These are phyloP conservation scores for Dryadomyces sulphureus DNA, from an alignment of 2,329 filamentous ascomycete species.

Conservation along the genomic window DNA sequence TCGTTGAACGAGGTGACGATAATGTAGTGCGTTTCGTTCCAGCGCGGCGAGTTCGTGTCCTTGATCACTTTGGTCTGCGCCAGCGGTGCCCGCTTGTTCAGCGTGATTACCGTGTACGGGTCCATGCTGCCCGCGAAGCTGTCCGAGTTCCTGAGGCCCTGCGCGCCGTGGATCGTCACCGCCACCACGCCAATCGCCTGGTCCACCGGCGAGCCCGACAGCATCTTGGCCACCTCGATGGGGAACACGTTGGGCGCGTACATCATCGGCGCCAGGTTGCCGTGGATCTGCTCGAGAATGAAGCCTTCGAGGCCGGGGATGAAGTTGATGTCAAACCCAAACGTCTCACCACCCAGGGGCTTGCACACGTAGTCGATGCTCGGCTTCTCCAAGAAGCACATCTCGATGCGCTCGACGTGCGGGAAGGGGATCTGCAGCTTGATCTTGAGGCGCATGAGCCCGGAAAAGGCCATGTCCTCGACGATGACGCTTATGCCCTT, in stretches of 20 bases:
- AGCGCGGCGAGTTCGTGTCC: constrained; percentile 74
- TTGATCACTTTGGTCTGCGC: constrained; percentile 79
- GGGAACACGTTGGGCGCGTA: constrained; percentile 96
- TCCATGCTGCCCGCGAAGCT: constrained; percentile 86
- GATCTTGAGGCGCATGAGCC: constrained; percentile 91
- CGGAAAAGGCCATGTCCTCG: constrained; percentile 92
- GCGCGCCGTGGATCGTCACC: constrained; percentile 77
- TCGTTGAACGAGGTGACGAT: constrained; percentile 88
- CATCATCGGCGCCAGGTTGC: constrained; percentile 91
- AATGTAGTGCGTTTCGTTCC: constrained; percentile 95
- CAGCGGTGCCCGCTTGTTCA: constrained; percentile 70
- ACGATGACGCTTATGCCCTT: constrained; percentile 96
- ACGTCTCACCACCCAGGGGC: constrained; percentile 82
- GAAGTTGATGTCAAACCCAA: constrained; percentile 98
- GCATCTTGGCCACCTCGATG: constrained; percentile 96
- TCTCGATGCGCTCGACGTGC: constrained; percentile 85
- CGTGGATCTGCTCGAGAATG: constrained; percentile 92
- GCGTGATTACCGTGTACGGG: constrained; percentile 71
- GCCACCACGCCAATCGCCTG: constrained; percentile 91
- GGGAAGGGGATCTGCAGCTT: constrained; percentile 95
- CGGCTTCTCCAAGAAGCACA: constrained; percentile 83
- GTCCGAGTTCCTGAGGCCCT: constrained; percentile 88
- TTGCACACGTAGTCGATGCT: constrained; percentile 96
- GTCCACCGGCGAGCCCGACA: constrained; percentile 85
- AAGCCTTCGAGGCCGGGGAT: constrained; percentile 88